Evolutionary conservation across 2,329 filamentous ascomycete genomes (phyloP).

Genomic region (Escovopsis sp.): DNA sequence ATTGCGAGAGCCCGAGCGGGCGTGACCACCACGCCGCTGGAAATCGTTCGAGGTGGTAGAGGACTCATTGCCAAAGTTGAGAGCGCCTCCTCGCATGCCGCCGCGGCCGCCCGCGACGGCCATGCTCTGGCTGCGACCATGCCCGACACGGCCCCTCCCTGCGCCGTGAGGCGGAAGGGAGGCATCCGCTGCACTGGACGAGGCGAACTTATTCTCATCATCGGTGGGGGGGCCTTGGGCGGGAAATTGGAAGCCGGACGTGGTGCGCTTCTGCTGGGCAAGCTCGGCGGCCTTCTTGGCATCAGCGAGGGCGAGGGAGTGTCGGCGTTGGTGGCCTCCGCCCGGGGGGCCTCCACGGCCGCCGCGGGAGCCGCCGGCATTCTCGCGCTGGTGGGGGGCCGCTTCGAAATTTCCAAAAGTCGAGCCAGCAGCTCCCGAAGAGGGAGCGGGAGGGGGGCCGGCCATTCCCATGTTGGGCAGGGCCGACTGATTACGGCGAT

Average conservation of each 20-base stretch:
- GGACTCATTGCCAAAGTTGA: constrained; percentile 29
- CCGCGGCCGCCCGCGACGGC: constrained; percentile 53
- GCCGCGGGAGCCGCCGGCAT: constrained; percentile 40
- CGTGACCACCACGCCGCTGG: constrained; percentile 66
- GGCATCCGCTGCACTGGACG: constrained; percentile 17
- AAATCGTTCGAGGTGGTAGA: constrained; percentile 38
- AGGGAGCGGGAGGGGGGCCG: constrained; percentile 75
- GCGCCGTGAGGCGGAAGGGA: constrained; percentile 26
- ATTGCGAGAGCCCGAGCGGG: constrained; percentile 72
- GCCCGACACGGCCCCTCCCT: constrained; percentile 40
- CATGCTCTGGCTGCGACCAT: constrained; percentile 83
- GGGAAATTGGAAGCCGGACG: constrained; percentile 89
- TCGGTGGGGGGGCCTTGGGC: constrained; percentile 52
- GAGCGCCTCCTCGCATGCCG: constrained; percentile 49
- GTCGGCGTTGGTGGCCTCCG: constrained; percentile 78
- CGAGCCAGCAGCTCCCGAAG: constrained; percentile 71
- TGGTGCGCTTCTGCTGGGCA: constrained; percentile 91
- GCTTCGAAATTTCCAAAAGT: constrained; percentile 66
- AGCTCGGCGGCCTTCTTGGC: constrained; percentile 95
- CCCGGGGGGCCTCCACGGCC: constrained; percentile 52
- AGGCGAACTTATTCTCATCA: constrained; percentile 25
- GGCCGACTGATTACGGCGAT: constrained; percentile 96
- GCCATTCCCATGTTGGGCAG: constrained; percentile 86
- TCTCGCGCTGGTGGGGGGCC: constrained; percentile 24
- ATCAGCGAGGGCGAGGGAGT: constrained; percentile 86